Conservation (phyloP, 1,284 basidiomycete species). For the Singerocomus rubriflavus region DNA sequence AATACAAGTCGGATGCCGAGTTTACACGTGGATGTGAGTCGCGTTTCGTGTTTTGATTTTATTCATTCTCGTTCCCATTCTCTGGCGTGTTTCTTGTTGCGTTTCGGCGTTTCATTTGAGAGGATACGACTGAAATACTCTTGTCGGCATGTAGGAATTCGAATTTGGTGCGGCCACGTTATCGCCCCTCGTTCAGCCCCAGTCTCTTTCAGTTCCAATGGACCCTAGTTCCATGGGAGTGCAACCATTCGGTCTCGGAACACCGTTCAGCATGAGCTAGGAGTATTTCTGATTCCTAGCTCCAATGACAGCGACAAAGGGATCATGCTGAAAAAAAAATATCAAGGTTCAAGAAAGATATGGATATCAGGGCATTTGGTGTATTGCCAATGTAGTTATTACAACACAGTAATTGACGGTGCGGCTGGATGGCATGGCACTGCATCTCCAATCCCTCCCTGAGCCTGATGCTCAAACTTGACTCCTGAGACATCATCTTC, state of each 20-base stretch:
- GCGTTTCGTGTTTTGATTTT: not conserved
- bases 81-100: not conserved
- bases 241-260: conserved; percentile 29
- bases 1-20: conserved; percentile 81
- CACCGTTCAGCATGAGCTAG: conserved; percentile 30
- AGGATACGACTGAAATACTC: not conserved
- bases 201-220: conserved; percentile 14
- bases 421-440: no score
- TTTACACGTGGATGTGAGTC: conserved; percentile 70
- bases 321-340: no score
- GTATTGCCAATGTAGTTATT: no score
- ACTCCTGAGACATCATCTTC: no score
- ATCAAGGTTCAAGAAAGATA: no score
- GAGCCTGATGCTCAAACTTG: no score
- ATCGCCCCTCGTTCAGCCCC: conserved; percentile 32
- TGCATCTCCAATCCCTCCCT: no score
- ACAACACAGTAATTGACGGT: no score
- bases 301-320: no score
- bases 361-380: no score
- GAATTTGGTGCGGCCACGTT: conserved; percentile 24
- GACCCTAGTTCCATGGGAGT: conserved; percentile 21
- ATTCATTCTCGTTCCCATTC: not conserved
- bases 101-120: not conserved
- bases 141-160: conserved; percentile 29
- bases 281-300: not conserved